Conservation (phyloP, 169 alveolate species). For the Besnoitia besnoiti region DNA sequence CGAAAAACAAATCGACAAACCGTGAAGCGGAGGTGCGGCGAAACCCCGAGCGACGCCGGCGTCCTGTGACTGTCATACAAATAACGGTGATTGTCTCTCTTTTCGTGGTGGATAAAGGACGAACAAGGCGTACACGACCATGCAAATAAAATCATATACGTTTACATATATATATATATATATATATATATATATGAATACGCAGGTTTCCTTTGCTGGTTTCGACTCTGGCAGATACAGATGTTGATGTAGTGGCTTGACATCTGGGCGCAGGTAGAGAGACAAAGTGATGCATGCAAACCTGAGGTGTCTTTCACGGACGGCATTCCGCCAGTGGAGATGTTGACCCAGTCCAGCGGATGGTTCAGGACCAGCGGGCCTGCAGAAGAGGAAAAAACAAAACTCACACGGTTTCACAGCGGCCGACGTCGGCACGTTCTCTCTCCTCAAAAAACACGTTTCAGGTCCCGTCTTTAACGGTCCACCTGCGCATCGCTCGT, state of each 20-base stretch:
- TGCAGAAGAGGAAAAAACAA: neutral
- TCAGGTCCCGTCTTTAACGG: no score
- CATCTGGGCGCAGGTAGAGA: neutral
- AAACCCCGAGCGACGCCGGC: neutral
- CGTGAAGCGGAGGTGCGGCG: neutral
- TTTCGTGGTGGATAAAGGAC: neutral
- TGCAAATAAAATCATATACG: neutral
- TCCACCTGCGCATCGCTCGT: no score
- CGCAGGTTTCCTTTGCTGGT: neutral
- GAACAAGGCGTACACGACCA: neutral
- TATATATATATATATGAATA: no score
- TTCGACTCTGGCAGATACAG: neutral
- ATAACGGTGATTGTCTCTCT: no score
- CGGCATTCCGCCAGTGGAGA: constrained; percentile 65
- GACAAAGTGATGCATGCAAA: neutral
- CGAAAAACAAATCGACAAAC: neutral
- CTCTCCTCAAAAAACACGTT: no score
- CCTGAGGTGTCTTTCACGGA: constrained; percentile 60
- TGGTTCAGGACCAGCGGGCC: constrained; percentile 52
- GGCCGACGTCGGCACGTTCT: no score
- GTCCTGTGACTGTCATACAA: no score
- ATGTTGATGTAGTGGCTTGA: neutral
- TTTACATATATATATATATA: no score
- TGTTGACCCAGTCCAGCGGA: constrained; percentile 61
- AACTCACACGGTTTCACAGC: no score